Base-by-base conservation (phyloP, 2,329 filamentous ascomycete genomes). In the Trematosphaeria pertusa region DNA sequence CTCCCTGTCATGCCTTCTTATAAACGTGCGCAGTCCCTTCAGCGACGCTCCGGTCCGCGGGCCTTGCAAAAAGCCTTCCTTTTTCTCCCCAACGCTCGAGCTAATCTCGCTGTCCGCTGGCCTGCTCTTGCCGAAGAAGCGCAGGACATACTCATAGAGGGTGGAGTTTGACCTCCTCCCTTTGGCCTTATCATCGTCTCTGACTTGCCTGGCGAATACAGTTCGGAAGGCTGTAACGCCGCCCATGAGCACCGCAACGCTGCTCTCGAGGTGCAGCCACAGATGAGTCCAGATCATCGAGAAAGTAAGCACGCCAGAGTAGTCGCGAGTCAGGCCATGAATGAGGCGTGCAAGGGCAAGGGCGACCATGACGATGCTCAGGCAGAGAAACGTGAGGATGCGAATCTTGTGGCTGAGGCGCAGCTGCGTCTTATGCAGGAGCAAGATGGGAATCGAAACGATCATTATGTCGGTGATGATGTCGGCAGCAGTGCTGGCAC, bases 211-310 rank as follows among this genome's bases (percentile, higher is more conserved):
- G 14, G 34, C 37, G 19, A 51, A 51, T 11, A 51, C 30, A 20
- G 37, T 28, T 2, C 48, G 43, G 17, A 51, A 47, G 4, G 43
- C 43, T 18, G 43, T 51, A 2, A 48, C 18, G 11, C 32, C 31
- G 30, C 43, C 43, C 48, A 51, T 51, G 22, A 51, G 18, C 2
- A 51, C 48, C 18, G 48, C 48, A 15, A 47, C 22, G 35, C 43
- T 33, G 32, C 41, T 18, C 32, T 51, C 48, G 9, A 48, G 3
- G 21, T 51, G 48, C 14, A 43, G 9, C 24, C 24, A 28, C 7
- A 8, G 12, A 12, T 8, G 8, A 28, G 24, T 8, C 24, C 24
- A 28, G 24, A 12, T 8, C 17, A 30, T 5, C 3, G 39, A 14
- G n/a, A 21, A 20, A 6, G 31, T 37, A 4, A 21, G 38, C 5